Evolutionary conservation across 2,329 filamentous ascomycete genomes (phyloP), one percentile per base, ranked within the genome.

Genomic region (Monilinia polystroma): DNA sequence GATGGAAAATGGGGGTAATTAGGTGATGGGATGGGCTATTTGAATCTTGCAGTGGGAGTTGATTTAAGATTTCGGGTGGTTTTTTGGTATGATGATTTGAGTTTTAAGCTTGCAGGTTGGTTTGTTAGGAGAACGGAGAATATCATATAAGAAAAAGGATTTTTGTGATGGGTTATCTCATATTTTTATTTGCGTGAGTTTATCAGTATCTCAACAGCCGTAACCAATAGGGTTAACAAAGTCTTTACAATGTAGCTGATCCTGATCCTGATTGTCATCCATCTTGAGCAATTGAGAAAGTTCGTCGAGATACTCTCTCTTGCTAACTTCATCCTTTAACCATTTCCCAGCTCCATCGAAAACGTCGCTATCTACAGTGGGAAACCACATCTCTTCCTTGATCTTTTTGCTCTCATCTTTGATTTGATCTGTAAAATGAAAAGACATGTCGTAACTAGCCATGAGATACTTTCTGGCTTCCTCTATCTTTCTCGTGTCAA

Each of bases 331-430:
- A 59, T 59, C 41, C 16, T 5, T 10, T 2, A 59, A 32, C 56
- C 41, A 47, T 32, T 59, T 47, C 6, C 56, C 56, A 16, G 11
- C 0, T 10, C 11, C 41, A 14, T 47, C 41, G 35, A 14, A 32
- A 7, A 32, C 2, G 12, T 47, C 41, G 4, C 32, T 26, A 12
- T 0, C 7, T 32, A 59, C 12, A 32, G 1, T 2, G 8, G 41
- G 41, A 35, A 7, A 2, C 41, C 41, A 47, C 12, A n/a, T 32
- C 56, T 59, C 56, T 35, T 59, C 56, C 56, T 47, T 59, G 3
- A 59, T 47, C 26, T 32, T 59, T 26, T 47, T 32, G 41, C 56
- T 47, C 26, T 47, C 56, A n/a, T 59, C 56, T 4, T n/a, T 47
- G 3, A 59, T n/a, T 16, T 59, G 26, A 23, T 47, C 41, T 16